Evolutionary conservation across 169 alveolate genomes (phyloP), one percentile per base, ranked within the genome.

Genomic region (Cryptosporidium ubiquitum): DNA sequence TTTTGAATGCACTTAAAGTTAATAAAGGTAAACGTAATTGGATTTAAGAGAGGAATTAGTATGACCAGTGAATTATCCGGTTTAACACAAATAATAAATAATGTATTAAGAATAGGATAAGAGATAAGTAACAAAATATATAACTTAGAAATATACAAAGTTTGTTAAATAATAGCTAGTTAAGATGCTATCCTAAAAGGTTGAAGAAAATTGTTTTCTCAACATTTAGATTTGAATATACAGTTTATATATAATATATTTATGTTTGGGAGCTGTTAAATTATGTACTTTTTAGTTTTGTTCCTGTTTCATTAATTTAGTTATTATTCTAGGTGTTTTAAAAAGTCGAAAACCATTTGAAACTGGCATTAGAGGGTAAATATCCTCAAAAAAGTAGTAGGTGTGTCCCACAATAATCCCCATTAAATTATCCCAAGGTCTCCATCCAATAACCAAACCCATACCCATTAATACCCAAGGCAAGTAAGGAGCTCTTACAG

Each of bases 371-470:
- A 91, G 94, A 35, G 98, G 98, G 68, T 93, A 96, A 49, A 96
- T 96, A 66, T 94, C 97, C 49, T 95, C 96, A 93, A 96, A 95
- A 84, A 95, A 96, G 93, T 95, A 96, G 89, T 96, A 96, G 9
- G 95, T 92, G 70, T 96, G 98, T 40, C 98, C 98, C 1, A 95
- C 98, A 44, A 94, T 69, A 37, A 96, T 96, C 37, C 98, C 98
- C 85, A 95, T 75, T 33, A 95, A 86, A 86, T 95, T 95, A 55
- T 96, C 98, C 74, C 93, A 93, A 61, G 95, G 92, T 47, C 91
- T 93, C 93, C 95, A 95, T 35, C 96, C 98, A 61, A 96, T 94
- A 42, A 95, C 66, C 47, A 94, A 86, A 31, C 96, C 94, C 91
- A 95, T 69, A 31, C 93, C 52, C 73, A 95, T 92, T 79, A 96